Evolutionary conservation across 2,329 filamentous ascomycete genomes (phyloP), one percentile per base, ranked within the genome.

Genomic region (Colletotrichum trifolii): DNA sequence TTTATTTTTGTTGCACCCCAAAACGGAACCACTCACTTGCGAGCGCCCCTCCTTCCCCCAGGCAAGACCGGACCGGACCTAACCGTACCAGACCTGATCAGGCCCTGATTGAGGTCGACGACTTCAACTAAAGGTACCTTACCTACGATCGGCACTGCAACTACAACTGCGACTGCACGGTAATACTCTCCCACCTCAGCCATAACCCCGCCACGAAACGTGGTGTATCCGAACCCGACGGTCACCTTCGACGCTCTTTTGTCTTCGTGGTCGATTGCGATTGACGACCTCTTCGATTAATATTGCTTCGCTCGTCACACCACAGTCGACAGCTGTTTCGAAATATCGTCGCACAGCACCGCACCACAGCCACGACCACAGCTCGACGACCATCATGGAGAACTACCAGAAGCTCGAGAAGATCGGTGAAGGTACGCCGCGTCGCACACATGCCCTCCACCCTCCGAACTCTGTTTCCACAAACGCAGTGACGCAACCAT

Each of bases 341-440:
- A 25, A 25, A 25, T 25, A 25, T 25, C 25, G 25, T 25, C 25
- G 25, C 25, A 25, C 25, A 25, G 25, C 25, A 25, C 25, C 25
- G 25, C 25, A 25, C 25, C 25, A 25, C 25, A 25, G 25, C 25
- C 25, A 25, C 45, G 8, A 38, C n/a, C 9, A 10, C 43, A 17
- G 45, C 35, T 45, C 48, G 43, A 58, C 17, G 13, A 50, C 61
- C 60, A 69, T 67, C 70, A 97, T 97, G 94, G 93, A 97, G 80
- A 96, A 97, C 81, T 97, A 97, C 79, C 92, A 97, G 81, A 96
- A 96, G 83, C 87, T 97, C 74, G 94, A 97, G 83, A 97, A 97
- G 85, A 94, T 97, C 74, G 94, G 94, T 79, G 94, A 97, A 87
- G 94, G 94, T 96, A 82, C 73, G 86, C 78, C 35, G 35, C 49